Evolutionary conservation across 2,329 filamentous ascomycete genomes (phyloP).

Genomic region (Gliomastix tumulicola): DNA sequence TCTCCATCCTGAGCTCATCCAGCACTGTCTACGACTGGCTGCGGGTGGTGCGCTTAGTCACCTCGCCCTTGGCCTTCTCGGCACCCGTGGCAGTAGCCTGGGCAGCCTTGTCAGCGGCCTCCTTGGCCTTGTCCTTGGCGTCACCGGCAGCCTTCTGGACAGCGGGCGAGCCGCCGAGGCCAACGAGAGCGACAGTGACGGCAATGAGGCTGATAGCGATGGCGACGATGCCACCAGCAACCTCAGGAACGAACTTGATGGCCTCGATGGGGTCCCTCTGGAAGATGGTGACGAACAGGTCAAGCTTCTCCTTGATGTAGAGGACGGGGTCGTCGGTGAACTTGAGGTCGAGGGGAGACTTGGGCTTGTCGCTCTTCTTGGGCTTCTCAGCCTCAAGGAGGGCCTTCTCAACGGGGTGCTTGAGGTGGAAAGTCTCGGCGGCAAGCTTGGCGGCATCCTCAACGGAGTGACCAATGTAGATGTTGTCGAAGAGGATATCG

Average conservation of each 20-base stretch:
- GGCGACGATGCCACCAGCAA: constrained; percentile 72
- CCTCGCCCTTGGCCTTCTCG: constrained; percentile 71
- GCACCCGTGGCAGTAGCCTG: constrained; percentile 54
- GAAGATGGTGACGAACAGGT: constrained; percentile 80
- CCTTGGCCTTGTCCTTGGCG: constrained; percentile 64
- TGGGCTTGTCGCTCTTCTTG: constrained; percentile 57
- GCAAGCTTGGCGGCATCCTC: constrained; percentile 88
- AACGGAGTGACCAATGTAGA: constrained; percentile 97
- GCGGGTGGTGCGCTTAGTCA: constrained; percentile 51
- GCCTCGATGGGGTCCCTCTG: constrained; percentile 78
- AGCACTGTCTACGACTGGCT: constrained; percentile 49
- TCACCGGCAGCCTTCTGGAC: constrained; percentile 64
- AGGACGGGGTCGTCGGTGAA: constrained; percentile 87
- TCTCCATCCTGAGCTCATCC: too few species aligned
- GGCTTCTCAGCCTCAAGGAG: constrained; percentile 75
- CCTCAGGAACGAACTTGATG: constrained; percentile 84
- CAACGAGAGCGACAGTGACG: constrained; percentile 60
- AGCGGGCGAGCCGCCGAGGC: constrained; percentile 52
- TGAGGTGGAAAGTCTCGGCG: constrained; percentile 83
- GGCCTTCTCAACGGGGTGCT: constrained; percentile 75
- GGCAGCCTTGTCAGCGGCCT: constrained; percentile 60
- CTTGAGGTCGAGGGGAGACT: constrained; percentile 68
- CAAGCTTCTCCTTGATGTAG: constrained; percentile 87
- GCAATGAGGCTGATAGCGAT: constrained; percentile 63
- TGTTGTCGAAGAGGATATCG: constrained; percentile 98